Conservation (phyloP, 495 filamentous ascomycete species). For the Tuber magnatum region DNA sequence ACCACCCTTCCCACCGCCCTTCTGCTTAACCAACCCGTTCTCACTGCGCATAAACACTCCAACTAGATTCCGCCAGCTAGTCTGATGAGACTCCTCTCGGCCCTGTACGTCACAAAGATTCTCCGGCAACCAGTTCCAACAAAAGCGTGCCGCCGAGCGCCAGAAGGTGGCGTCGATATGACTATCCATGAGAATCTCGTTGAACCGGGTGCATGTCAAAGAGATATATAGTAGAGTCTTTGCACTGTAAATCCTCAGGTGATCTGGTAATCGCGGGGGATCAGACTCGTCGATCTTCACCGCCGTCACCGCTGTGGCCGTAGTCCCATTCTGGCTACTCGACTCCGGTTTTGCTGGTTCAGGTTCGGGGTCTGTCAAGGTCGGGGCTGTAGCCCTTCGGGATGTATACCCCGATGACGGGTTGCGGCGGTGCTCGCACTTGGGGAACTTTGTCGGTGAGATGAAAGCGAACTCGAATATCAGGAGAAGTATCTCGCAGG, state of each 20-base stretch:
- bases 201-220: constrained; percentile 32
- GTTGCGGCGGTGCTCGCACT: constrained; percentile 25
- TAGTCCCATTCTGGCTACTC: background rate
- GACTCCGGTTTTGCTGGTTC: background rate
- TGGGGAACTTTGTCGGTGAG: constrained; percentile 25
- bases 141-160: constrained; percentile 30
- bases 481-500: constrained; percentile 29
- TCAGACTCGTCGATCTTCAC: constrained; percentile 9
- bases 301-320: background rate
- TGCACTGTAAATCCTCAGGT: constrained; percentile 28
- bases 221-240: constrained; percentile 33
- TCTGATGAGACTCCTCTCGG: constrained; percentile 27
- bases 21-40: constrained; percentile 35
- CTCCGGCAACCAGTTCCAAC: constrained; percentile 34
- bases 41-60: constrained; percentile 41
- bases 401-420: background rate
- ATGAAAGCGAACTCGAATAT: constrained; percentile 37
- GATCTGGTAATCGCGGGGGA: constrained; percentile 15
- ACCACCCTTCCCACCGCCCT: constrained; percentile 33
- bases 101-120: constrained; percentile 37
- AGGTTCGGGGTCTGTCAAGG: background rate
- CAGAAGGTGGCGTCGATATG: constrained; percentile 35
- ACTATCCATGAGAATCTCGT: constrained; percentile 28
- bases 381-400: constrained; percentile 27
- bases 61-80: constrained; percentile 40